These are phyloP conservation scores for Clitocybe nebularis DNA, from an alignment of 1,284 basidiomycete genomes.

Conservation along the genomic window DNA sequence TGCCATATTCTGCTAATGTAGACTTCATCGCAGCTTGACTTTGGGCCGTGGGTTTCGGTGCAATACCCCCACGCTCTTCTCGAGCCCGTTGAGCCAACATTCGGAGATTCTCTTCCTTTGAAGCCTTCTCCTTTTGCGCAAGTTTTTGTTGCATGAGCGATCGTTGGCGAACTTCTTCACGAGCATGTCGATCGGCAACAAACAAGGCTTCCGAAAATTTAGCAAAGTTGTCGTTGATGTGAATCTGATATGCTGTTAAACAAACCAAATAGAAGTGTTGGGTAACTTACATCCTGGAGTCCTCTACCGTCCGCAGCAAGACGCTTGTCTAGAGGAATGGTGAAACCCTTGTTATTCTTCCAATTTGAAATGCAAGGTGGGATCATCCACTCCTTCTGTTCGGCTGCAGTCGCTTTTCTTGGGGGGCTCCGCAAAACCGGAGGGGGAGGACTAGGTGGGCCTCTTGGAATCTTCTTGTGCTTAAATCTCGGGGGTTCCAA, in stretches of 20 bases:
- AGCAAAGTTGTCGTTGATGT: conserved; percentile 99
- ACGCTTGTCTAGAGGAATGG: conserved; percentile 97
- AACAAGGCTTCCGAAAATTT: conserved; percentile 97
- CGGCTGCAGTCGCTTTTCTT: conserved; percentile 91
- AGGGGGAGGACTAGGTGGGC: conserved; percentile 93
- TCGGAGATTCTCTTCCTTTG: conserved; percentile 95
- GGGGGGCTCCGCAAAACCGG: conserved; percentile 97
- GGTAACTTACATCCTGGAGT: conserved; percentile 87
- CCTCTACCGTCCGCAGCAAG: conserved; percentile 96
- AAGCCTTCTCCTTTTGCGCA: conserved; percentile 95
- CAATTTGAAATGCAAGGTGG: conserved; percentile 99
- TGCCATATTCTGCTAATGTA: conserved; percentile 82
- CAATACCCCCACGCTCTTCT: conserved; percentile 86
- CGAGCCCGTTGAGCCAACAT: conserved; percentile 92
- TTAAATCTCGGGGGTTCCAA: conserved; percentile 96
- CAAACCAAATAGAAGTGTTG: conserved; percentile 4
- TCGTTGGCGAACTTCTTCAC: conserved; percentile 96
- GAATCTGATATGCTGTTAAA: conserved; percentile 60
- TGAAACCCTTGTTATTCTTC: conserved; percentile 99
- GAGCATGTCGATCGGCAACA: conserved; percentile 95
- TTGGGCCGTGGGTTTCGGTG: conserved; percentile 54
- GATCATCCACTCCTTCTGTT: conserved; percentile 99
- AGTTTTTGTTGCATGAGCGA: conserved; percentile 97
- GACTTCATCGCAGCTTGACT: conserved; percentile 68
- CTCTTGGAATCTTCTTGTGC: conserved; percentile 96